A percentile compares a stretch with the other conserved stretches of the same genome.
phyloP scores from a whole-genome alignment of 2,329 filamentous ascomycete species.

The Xylaria sp. region DNA sequence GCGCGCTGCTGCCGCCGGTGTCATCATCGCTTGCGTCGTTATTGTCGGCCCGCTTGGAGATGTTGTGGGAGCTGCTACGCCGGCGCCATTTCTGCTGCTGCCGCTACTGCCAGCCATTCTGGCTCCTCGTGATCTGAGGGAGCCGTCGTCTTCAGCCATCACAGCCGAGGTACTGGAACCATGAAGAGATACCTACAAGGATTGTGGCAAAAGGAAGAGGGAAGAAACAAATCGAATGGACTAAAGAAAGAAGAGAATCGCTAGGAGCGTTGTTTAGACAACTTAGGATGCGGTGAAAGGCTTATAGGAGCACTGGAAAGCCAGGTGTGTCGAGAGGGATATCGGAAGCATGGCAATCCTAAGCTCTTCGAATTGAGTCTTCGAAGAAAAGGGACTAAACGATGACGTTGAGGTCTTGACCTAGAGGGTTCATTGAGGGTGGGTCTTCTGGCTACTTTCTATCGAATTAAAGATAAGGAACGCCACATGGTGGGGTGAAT shows the following conservation, averaged over 20 bases:
- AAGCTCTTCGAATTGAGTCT: conserved; percentile 15
- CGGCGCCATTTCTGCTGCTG: not conserved
- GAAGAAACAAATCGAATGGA: not conserved
- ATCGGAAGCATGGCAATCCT: conserved; percentile 5
- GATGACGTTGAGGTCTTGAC: conserved; percentile 32
- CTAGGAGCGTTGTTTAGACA: not conserved
- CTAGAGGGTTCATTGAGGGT: no score
- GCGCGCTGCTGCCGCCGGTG: conserved; percentile 43
- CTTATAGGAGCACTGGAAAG: conserved; percentile 7
- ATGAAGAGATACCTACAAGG: conserved; percentile 15
- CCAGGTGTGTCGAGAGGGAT: conserved; percentile 4
- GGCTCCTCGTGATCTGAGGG: conserved; percentile 27
- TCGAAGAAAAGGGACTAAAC: conserved; percentile 7
- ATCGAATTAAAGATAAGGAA: no score
- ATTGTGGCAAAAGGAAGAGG: not conserved
- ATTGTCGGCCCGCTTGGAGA: conserved; percentile 36
- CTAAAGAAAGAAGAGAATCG: not conserved
- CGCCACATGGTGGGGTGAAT: no score
- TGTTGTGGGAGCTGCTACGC: not conserved
- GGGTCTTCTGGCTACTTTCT: no score
- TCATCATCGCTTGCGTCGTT: conserved; percentile 2
- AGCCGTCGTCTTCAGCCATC: conserved; percentile 32
- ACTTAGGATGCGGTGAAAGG: not conserved
- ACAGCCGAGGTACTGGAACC: conserved; percentile 12
- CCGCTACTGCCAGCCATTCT: conserved; percentile 41